A percentile compares a stretch with the other conserved stretches of the same genome.
phyloP scores from a whole-genome alignment of 345 rosid genomes.

The Corymbia maculata region DNA sequence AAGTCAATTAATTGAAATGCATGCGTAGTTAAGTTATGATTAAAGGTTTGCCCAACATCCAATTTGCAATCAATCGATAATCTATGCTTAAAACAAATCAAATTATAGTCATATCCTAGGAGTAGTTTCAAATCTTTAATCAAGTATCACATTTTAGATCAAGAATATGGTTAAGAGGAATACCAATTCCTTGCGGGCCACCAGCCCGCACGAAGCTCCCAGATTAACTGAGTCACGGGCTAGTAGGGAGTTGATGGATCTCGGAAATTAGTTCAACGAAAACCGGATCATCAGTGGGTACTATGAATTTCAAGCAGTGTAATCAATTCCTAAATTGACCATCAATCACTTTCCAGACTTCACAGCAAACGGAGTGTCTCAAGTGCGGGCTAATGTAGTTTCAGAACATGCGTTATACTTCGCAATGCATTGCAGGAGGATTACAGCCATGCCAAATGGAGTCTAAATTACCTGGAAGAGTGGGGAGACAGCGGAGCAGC shows the following conservation, averaged over 20 bases:
- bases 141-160: background rate
- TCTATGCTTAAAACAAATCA: background rate
- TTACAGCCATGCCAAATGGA: background rate
- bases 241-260: background rate
- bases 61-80: background rate
- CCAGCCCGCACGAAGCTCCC: background rate
- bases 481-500: constrained; percentile 73
- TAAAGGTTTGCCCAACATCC: background rate
- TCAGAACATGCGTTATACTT: background rate
- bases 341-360: background rate
- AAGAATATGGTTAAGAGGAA: background rate
- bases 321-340: background rate
- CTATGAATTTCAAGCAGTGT: background rate
- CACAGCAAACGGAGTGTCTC: background rate
- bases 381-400: background rate
- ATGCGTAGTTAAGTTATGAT: background rate
- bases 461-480: constrained; percentile 32
- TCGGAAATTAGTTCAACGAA: background rate
- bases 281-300: background rate
- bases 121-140: background rate
- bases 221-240: background rate
- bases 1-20: background rate
- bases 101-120: background rate
- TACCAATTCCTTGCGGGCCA: background rate
- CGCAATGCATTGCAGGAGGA: background rate